Evolutionary conservation across 306 rosid genomes (phyloP), one percentile per base, ranked within the genome.

Genomic region (Dalbergia cochinchinensis): DNA sequence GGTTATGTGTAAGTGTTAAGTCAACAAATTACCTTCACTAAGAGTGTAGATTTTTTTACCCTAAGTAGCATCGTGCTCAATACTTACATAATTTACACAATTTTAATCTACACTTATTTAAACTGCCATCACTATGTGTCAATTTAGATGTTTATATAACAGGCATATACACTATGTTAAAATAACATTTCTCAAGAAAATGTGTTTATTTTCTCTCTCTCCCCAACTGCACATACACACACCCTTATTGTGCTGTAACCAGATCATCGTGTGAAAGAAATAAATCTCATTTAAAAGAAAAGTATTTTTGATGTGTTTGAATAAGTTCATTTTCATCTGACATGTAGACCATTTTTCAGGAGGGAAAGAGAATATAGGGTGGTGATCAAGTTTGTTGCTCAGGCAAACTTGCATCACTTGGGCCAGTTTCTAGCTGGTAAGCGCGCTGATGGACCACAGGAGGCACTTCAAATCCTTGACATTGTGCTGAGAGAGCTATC

Each of bases 401-500:
- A 90, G 69, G 97, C 98, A 69, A 95, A 95, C 87, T 83, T 95
- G 94, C 91, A 95, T 84, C 98, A 95, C 83, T 86, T 95, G 79
- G 97, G 96, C 71, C 96, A 95, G 88, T 95, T 95, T 87, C 85
- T 95, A 42, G 97, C 93, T 8, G 99, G 97, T 12, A 89, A 89
- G 80, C 93, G 95, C 7, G 92, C 98, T n/a, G 94, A 91, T 83
- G 97, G 91, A 59, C 94, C 97, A 5, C 97, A 90, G 82, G 97
- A 94, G 83, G 98, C 97, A 47, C 92, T 94, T 78, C 98, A 94
- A 80, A 90, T 94, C 72, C 92, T 95, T 71, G 98, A 94, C 81
- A 89, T 94, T 75, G 98, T 94, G 35, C 75, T 94, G 58, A 91
- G 98, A 69, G 99, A 95, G 86, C 85, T 95, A 71, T 81, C 99